Evolutionary conservation across 140 eudicot species (phyloP).

Genomic region (Ambrosia hybrid): DNA sequence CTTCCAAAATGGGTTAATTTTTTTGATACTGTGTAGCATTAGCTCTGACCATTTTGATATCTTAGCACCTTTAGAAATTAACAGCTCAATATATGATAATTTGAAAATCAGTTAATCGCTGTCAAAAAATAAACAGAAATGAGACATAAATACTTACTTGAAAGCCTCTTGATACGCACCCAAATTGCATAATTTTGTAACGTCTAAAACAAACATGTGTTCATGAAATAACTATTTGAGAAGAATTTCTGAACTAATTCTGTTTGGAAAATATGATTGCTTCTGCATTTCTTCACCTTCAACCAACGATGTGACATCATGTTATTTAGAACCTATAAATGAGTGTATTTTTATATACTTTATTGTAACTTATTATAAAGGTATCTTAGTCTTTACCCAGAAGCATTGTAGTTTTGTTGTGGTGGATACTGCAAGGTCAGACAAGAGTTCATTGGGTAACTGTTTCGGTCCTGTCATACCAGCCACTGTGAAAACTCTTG

Average conservation of each 20-base stretch:
- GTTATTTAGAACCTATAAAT: background rate
- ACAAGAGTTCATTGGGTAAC: constrained; percentile 77
- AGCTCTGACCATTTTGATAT: too few species aligned
- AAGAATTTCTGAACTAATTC: constrained; percentile 64
- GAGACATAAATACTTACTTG: too few species aligned
- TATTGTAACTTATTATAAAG: constrained; percentile 8
- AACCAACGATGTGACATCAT: constrained; percentile 27
- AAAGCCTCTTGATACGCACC: too few species aligned
- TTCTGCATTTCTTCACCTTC: constrained; percentile 45
- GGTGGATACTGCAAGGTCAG: constrained; percentile 90
- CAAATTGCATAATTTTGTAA: too few species aligned
- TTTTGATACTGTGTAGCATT: too few species aligned
- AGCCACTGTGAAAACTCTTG: constrained; percentile 92
- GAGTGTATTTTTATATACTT: constrained; percentile 1
- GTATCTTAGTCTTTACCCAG: constrained; percentile 48
- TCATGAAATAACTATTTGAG: background rate
- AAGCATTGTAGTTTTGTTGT: constrained; percentile 91
- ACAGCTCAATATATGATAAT: too few species aligned
- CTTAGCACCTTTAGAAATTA: too few species aligned
- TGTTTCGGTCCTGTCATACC: constrained; percentile 91
- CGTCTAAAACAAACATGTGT: too few species aligned
- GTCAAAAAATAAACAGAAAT: too few species aligned
- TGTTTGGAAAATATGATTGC: constrained; percentile 46
- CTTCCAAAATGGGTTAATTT: too few species aligned
- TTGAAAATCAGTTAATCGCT: too few species aligned